Conservation (phyloP, 192 early-diverging fungal species). For the Paraglomus occultum region DNA sequence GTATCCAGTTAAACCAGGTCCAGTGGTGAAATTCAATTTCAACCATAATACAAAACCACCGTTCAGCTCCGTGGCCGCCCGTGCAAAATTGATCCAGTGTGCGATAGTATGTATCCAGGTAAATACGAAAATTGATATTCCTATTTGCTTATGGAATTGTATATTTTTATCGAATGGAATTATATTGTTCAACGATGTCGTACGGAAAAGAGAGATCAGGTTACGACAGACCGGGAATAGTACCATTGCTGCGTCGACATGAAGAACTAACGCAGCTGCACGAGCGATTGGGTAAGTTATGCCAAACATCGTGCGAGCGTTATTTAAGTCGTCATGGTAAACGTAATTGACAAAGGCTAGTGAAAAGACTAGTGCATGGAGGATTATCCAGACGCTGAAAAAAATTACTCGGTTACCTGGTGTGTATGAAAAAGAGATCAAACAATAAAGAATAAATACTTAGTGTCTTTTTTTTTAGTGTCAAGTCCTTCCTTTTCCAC, state of each 20-base stretch:
- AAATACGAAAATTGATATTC: conserved; percentile 76
- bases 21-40: conserved; percentile 56
- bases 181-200: conserved; percentile 70
- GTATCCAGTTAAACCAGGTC: conserved; percentile 81
- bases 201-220: conserved; percentile 70
- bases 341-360: conserved; percentile 56
- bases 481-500: too few species aligned
- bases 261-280: conserved; percentile 57
- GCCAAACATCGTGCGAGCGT: conserved; percentile 47
- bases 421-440: neutral
- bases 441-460: neutral
- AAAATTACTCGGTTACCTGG: conserved; percentile 39
- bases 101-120: conserved; percentile 65
- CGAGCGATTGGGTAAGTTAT: conserved; percentile 47
- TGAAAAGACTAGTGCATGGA: conserved; percentile 51
- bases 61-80: conserved; percentile 39
- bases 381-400: conserved; percentile 54
- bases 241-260: conserved; percentile 74
- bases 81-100: conserved; percentile 81
- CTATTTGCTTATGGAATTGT: conserved; percentile 78
- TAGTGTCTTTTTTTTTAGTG: neutral
- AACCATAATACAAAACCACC: conserved; percentile 40
- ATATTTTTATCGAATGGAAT: conserved; percentile 85
- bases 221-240: conserved; percentile 83
- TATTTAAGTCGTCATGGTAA: conserved; percentile 44